phyloP scores from a whole-genome alignment of 2,329 filamentous ascomycete genomes.

The Mycosphaerella arachidis region DNA sequence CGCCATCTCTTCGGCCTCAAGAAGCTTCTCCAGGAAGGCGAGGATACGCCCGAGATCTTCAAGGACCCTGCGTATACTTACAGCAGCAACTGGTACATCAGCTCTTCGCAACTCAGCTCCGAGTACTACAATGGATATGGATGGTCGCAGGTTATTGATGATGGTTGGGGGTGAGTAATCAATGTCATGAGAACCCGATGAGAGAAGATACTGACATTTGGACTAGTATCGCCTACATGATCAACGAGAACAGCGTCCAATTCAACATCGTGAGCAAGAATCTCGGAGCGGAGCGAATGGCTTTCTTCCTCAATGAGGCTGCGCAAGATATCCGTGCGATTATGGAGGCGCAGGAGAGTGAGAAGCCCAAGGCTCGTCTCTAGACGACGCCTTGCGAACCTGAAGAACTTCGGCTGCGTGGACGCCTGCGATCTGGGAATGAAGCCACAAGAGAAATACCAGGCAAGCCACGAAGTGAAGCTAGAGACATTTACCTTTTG shows the following conservation, averaged over 20 bases:
- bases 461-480: background rate
- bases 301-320: conserved; percentile 91
- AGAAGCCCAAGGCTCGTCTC: conserved; percentile 10
- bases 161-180: conserved; percentile 66
- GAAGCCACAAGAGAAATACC: background rate
- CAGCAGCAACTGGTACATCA: conserved; percentile 83
- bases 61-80: conserved; percentile 82
- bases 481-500: background rate
- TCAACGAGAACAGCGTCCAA: conserved; percentile 97
- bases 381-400: background rate
- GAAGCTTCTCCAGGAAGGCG: conserved; percentile 75
- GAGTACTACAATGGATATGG: conserved; percentile 99
- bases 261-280: conserved; percentile 97
- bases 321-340: conserved; percentile 85
- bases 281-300: conserved; percentile 86
- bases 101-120: conserved; percentile 81
- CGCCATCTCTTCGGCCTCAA: conserved; percentile 96
- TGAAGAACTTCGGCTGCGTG: background rate
- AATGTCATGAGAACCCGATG: background rate
- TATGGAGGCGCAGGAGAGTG: conserved; percentile 61
- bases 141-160: conserved; percentile 96
- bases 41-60: conserved; percentile 78
- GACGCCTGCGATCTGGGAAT: background rate
- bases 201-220: conserved; percentile 19
- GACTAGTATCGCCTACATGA: conserved; percentile 86